These are phyloP conservation scores for Gynostemma pentaphyllum DNA, from an alignment of 306 rosid species.

Conservation along the genomic window DNA sequence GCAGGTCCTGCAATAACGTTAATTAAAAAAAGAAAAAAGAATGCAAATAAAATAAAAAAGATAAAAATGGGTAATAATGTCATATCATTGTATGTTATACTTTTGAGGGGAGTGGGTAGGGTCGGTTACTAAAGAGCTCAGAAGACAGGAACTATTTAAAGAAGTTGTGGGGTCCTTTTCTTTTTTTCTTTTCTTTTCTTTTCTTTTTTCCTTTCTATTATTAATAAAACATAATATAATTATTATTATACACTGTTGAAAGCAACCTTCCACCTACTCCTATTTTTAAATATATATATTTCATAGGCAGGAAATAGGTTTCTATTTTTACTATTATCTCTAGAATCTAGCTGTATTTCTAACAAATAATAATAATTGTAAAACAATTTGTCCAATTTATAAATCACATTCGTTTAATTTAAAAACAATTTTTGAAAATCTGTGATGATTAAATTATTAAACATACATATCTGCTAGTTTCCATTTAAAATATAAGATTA, in stretches of 20 bases:
- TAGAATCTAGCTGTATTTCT: too few species aligned
- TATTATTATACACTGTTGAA: conserved; percentile 13
- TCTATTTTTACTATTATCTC: too few species aligned
- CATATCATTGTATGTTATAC: neutral
- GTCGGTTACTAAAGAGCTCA: conserved; percentile 20
- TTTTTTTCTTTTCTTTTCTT: neutral
- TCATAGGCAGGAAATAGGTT: too few species aligned
- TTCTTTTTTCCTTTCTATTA: neutral
- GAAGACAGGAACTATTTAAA: conserved; percentile 8
- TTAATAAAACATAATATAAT: neutral
- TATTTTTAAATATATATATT: too few species aligned
- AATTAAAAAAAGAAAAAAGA: neutral
- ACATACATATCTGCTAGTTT: too few species aligned
- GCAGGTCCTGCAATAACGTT: too few species aligned
- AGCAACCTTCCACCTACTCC: conserved; percentile 36
- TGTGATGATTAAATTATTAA: too few species aligned
- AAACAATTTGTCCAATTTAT: too few species aligned
- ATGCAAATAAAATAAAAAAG: neutral
- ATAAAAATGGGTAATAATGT: neutral
- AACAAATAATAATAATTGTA: too few species aligned
- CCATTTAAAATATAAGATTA: too few species aligned
- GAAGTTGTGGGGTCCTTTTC: conserved; percentile 23
- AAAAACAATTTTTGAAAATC: too few species aligned
- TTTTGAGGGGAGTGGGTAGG: conserved; percentile 22
- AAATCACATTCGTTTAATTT: too few species aligned